Base-by-base conservation (phyloP, 2,329 filamentous ascomycete species). In the Lasiodiplodia sp. region DNA sequence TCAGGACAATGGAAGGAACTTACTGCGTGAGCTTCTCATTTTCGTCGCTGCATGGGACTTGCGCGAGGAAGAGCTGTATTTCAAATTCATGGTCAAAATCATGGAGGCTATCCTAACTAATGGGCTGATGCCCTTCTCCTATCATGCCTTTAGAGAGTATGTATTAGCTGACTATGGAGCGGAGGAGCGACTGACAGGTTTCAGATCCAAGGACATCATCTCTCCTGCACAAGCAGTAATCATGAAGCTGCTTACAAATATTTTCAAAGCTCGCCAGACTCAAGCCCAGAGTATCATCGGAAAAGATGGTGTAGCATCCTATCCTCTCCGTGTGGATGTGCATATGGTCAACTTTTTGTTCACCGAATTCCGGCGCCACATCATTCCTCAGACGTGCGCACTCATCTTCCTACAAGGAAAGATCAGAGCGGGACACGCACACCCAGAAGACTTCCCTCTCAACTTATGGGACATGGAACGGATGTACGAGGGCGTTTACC, bases 21-120 rank as follows among this genome's bases (percentile, higher is more conserved):
- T 98, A 4, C 84, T 98, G 1, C 87, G 95, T 68, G 95, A 98
- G 78, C 88, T 98, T 75, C 85, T 98, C 53, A 96, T 98, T 69
- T 97, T 97, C 78, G 97, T 97, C 71, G 95, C 95, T 5, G 94
- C 97, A 10, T 98, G 95, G 95, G 95, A 97, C 76, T 90, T 97
- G 74, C 91, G 93, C 51, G 94, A 98, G 78, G 91, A 95, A 70
- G 94, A 96, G 70, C 88, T 97, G 47, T 97, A 97, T 75, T 97
- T 97, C 83, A 95, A 97, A 78, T 93, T 97, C 78, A 97, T 96
- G 79, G 92, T 94, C 55, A 94, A 97, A 79, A 97, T 98, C 70
- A 93, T 97, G 81, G 93, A 97, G 77, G 93, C 95, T 0, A 92
- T 97, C 57, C 89, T 97, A 63, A 91, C 94, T 72, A 96, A 93